Conservation (phyloP, 352 stramenopile genomes). For the Phytopythium kandeliae region DNA sequence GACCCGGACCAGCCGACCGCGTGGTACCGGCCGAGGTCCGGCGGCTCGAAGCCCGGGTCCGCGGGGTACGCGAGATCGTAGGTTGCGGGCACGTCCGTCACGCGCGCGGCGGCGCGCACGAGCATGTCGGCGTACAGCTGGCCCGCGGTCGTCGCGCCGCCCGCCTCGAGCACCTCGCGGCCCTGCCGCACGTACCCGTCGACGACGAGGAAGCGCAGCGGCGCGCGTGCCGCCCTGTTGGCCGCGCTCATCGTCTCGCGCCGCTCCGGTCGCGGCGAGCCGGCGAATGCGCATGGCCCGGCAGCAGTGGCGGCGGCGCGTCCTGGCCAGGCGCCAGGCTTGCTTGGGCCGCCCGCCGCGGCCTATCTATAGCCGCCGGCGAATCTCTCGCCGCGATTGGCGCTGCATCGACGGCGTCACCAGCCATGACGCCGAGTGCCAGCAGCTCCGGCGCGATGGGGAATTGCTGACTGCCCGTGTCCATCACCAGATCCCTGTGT, state of each 20-base stretch:
- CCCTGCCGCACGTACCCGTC: slow-evolving; percentile 67
- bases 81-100: slow-evolving; percentile 23
- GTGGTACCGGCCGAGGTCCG: slow-evolving; percentile 63
- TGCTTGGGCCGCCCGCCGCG: no score
- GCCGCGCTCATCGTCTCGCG: no score
- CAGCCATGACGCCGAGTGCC: not conserved
- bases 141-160: slow-evolving; percentile 58
- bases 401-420: slow-evolving; percentile 2
- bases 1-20: slow-evolving; percentile 72
- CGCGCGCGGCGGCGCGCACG: slow-evolving; percentile 35
- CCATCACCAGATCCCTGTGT: slow-evolving; percentile 1
- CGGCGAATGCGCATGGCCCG: not conserved
- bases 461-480: not conserved
- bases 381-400: slow-evolving; percentile 2
- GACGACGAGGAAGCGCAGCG: slow-evolving; percentile 57
- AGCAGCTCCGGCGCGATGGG: no score
- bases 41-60: slow-evolving; percentile 43
- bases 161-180: slow-evolving; percentile 47
- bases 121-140: slow-evolving; percentile 73
- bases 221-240: no score
- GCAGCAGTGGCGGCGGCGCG: no score
- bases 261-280: not conserved
- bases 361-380: slow-evolving; percentile 3
- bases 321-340: no score
- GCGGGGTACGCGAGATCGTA: slow-evolving; percentile 63